A percentile compares a stretch with the other conserved stretches of the same genome.
phyloP scores from a whole-genome alignment of 2,329 filamentous ascomycete species.

The Ophiostoma angusticollis region DNA sequence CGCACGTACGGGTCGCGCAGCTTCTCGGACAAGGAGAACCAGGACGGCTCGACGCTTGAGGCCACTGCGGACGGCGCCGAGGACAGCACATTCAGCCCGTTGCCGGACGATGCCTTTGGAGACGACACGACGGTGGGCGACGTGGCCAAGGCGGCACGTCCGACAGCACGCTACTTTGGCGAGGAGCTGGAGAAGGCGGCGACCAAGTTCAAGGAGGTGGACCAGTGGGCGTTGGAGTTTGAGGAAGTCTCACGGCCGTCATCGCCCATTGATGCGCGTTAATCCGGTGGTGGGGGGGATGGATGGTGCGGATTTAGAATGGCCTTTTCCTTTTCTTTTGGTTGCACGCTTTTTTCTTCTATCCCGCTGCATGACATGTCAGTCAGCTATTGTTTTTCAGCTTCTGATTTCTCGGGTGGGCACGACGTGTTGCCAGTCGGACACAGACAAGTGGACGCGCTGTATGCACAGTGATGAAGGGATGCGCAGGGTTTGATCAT shows the following conservation, averaged over 20 bases:
- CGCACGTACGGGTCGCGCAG: conserved; percentile 38
- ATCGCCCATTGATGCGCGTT: conserved; percentile 40
- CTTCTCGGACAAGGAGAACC: conserved; percentile 49
- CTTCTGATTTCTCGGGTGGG: too few species aligned
- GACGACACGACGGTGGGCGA: conserved; percentile 25
- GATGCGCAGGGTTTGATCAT: too few species aligned
- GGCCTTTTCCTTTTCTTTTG: too few species aligned
- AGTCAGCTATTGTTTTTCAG: too few species aligned
- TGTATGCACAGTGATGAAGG: too few species aligned
- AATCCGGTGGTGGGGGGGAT: too few species aligned
- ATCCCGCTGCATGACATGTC: too few species aligned
- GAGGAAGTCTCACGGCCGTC: conserved; percentile 48
- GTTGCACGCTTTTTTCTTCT: too few species aligned
- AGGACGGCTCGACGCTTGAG: conserved; percentile 20
- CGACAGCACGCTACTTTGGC: conserved; percentile 13
- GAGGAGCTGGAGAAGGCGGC: conserved; percentile 45
- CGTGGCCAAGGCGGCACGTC: conserved; percentile 27
- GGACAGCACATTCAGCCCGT: conserved; percentile 26
- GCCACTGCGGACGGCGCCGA: too few species aligned
- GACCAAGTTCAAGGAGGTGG: conserved; percentile 56
- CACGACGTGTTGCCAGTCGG: too few species aligned
- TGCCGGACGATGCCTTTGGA: conserved; percentile 33
- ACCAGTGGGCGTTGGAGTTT: conserved; percentile 55
- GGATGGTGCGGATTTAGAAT: too few species aligned
- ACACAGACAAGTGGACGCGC: too few species aligned